A percentile compares a stretch with the other conserved stretches of the same genome.
Evolutionary conservation across 2,329 filamentous ascomycete genomes (phyloP).

Genomic region (Pseudocercospora pini-densiflorae): DNA sequence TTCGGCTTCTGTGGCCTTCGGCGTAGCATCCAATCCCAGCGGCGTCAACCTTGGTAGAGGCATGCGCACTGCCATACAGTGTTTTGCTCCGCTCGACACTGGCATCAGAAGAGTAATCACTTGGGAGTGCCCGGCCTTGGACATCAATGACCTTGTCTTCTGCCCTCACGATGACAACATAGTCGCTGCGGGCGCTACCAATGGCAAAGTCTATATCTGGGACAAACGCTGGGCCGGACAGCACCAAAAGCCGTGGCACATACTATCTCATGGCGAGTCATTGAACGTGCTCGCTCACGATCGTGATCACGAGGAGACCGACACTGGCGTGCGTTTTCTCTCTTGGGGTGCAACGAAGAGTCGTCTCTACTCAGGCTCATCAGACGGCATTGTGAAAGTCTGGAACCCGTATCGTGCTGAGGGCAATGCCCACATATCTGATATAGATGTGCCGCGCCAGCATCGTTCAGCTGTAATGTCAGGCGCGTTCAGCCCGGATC

Average conservation of each 20-base stretch:
- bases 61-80: constrained; percentile 56
- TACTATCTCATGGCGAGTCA: constrained; percentile 56
- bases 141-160: constrained; percentile 63
- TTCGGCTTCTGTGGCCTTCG: constrained; percentile 50
- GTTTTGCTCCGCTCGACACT: constrained; percentile 53
- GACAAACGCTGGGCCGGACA: constrained; percentile 52
- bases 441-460: constrained; percentile 51
- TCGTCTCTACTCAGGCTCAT: constrained; percentile 63
- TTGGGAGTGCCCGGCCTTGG: constrained; percentile 61
- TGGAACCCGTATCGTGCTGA: constrained; percentile 62
- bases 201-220: constrained; percentile 65
- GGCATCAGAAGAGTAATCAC: constrained; percentile 45
- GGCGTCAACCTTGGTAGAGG: constrained; percentile 43
- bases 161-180: constrained; percentile 55
- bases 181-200: constrained; percentile 63
- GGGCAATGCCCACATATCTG: constrained; percentile 57
- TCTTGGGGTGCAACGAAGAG: constrained; percentile 60
- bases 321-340: constrained; percentile 63
- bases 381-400: constrained; percentile 63
- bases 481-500: constrained; percentile 61
- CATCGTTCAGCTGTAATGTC: constrained; percentile 60
- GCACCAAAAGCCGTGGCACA: constrained; percentile 52
- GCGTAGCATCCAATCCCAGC: constrained; percentile 55
- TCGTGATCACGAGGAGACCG: constrained; percentile 53
- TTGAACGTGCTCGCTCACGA: constrained; percentile 54